These are phyloP conservation scores for Cnidoscolus chayamansa DNA, from an alignment of 441 rosid genomes.

Conservation along the genomic window DNA sequence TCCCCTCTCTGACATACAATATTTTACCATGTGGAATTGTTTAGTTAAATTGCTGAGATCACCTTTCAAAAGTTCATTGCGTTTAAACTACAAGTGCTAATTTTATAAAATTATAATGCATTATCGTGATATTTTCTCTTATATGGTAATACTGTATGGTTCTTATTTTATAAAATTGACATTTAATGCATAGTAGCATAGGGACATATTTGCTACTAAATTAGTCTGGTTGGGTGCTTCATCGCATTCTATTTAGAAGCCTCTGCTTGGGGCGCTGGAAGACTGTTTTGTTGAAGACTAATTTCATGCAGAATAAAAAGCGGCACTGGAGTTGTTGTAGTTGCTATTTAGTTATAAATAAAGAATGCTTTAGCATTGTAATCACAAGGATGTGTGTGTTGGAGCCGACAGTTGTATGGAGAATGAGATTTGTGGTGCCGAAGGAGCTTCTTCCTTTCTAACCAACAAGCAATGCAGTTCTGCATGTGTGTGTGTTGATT, in stretches of 20 bases:
- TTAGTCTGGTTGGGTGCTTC: background rate
- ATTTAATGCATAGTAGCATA: background rate
- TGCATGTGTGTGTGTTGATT: background rate
- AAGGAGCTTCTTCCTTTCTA: background rate
- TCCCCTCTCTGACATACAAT: background rate
- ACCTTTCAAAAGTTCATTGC: too few species aligned
- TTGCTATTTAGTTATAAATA: background rate
- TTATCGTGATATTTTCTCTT: background rate
- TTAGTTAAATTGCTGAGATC: background rate
- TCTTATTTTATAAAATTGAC: background rate
- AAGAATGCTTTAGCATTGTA: background rate
- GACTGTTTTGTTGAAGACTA: too few species aligned
- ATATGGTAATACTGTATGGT: background rate
- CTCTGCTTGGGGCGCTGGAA: background rate
- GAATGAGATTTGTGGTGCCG: background rate
- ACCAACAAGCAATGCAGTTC: background rate
- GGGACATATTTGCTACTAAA: background rate
- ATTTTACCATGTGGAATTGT: background rate
- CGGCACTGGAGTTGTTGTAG: background rate
- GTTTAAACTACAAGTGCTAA: background rate
- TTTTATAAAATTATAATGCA: background rate
- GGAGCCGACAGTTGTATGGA: background rate
- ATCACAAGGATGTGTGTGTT: background rate
- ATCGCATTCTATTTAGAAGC: too few species aligned
- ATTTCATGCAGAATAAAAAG: background rate